phyloP scores from a whole-genome alignment of 2,329 filamentous ascomycete genomes.

The Pezicula carpinea region DNA sequence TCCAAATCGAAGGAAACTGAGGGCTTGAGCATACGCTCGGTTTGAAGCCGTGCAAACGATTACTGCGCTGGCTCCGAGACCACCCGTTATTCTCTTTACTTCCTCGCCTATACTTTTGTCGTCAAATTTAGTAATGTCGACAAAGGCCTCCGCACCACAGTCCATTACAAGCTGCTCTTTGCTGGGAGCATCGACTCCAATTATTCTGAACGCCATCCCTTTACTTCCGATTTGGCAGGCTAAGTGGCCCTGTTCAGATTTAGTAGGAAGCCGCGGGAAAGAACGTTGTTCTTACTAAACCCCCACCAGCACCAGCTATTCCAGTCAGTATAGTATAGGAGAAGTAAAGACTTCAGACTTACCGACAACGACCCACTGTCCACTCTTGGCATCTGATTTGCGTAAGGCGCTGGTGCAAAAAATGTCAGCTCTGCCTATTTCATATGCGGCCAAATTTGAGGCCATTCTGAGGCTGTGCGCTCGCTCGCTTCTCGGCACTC shows the following conservation, averaged over 20 bases:
- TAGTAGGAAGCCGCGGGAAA: slow-evolving; percentile 5
- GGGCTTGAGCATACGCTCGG: slow-evolving; percentile 43
- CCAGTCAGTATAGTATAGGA: neutral
- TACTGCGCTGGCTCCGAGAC: slow-evolving; percentile 56
- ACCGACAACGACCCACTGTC: slow-evolving; percentile 42
- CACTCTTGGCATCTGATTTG: slow-evolving; percentile 48
- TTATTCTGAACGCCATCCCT: slow-evolving; percentile 60
- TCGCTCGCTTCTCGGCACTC: slow-evolving; percentile 1
- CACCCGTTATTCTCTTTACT: slow-evolving; percentile 51
- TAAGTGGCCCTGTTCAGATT: slow-evolving; percentile 47
- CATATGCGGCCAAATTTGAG: slow-evolving; percentile 17
- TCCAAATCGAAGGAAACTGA: slow-evolving; percentile 42
- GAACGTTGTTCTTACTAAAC: slow-evolving; percentile 34
- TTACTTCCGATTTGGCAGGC: slow-evolving; percentile 54
- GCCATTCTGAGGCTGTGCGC: slow-evolving; percentile 10
- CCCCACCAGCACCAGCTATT: slow-evolving; percentile 52
- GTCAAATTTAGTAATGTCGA: slow-evolving; percentile 52
- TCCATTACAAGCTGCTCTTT: slow-evolving; percentile 54
- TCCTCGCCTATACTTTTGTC: slow-evolving; percentile 47
- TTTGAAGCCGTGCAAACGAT: slow-evolving; percentile 51
- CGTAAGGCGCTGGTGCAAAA: slow-evolving; percentile 48
- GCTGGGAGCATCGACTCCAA: slow-evolving; percentile 59
- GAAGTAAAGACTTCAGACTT: neutral
- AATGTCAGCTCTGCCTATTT: slow-evolving; percentile 20
- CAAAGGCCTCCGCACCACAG: slow-evolving; percentile 62